phyloP scores from a whole-genome alignment of 768 basidiomycete genomes.

The Tricholoma terreum region DNA sequence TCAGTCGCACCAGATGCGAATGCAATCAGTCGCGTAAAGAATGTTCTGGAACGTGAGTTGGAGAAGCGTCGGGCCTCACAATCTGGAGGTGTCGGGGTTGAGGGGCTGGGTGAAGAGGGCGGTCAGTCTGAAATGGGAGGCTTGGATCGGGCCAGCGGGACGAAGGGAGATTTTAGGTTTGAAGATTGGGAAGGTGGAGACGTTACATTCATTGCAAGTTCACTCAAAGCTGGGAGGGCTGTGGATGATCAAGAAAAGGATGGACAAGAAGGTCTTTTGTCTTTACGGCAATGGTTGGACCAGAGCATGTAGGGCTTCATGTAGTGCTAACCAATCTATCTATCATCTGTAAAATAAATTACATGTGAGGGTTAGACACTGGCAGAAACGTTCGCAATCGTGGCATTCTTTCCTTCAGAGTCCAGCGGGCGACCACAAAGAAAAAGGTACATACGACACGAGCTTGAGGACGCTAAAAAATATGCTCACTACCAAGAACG shows the following conservation, averaged over 20 bases:
- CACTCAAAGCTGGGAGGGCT: constrained; percentile 29
- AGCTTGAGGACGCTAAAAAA: too few relatives aligned
- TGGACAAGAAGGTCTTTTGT: constrained; percentile 35
- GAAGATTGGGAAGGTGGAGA: constrained; percentile 84
- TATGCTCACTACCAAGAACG: too few relatives aligned
- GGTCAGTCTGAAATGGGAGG: constrained; percentile 67
- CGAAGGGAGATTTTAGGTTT: constrained; percentile 63
- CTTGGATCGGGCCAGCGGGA: constrained; percentile 59
- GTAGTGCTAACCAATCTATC: neutral
- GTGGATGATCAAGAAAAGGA: constrained; percentile 36
- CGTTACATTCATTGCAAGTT: constrained; percentile 63
- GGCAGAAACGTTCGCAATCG: too few relatives aligned
- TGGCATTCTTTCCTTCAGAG: too few relatives aligned
- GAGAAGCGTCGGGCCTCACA: constrained; percentile 71
- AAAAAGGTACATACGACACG: too few relatives aligned
- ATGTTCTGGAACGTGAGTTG: constrained; percentile 79
- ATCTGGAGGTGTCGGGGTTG: constrained; percentile 63
- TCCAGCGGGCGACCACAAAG: too few relatives aligned
- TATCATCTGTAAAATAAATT: neutral
- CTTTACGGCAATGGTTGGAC: constrained; percentile 49
- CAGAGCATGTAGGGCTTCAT: constrained; percentile 32
- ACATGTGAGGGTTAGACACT: too few relatives aligned
- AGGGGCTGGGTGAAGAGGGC: constrained; percentile 71
- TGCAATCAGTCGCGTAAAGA: constrained; percentile 68
- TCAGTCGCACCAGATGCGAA: constrained; percentile 39